These are phyloP conservation scores for Ophiostoma australiae DNA, from an alignment of 2,329 filamentous ascomycete species.

Conservation along the genomic window DNA sequence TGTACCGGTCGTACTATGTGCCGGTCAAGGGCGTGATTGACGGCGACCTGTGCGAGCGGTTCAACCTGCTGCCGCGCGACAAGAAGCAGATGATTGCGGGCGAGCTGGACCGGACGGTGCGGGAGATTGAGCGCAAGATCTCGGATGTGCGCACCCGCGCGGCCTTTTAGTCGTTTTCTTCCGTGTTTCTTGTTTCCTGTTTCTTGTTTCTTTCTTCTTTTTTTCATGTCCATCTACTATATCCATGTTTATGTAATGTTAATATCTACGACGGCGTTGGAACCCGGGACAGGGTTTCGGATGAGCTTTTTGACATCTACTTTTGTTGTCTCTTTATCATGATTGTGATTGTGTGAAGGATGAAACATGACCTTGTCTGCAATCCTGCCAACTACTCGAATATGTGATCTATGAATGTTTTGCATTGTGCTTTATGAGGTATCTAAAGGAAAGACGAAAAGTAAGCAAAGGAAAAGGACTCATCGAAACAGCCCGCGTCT, in stretches of 20 bases:
- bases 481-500: slow-evolving; percentile 18
- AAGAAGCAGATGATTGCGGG: slow-evolving; percentile 94
- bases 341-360: not conserved
- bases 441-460: not conserved
- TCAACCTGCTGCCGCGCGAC: slow-evolving; percentile 74
- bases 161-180: slow-evolving; percentile 43
- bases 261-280: slow-evolving; percentile 14
- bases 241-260: slow-evolving; percentile 5
- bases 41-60: slow-evolving; percentile 92
- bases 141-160: slow-evolving; percentile 60
- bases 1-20: slow-evolving; percentile 92
- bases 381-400: not conserved
- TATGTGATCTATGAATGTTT: not conserved
- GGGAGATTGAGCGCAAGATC: slow-evolving; percentile 95
- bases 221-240: not conserved
- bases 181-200: not conserved
- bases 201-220: not conserved
- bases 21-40: slow-evolving; percentile 96
- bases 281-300: not conserved
- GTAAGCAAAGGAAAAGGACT: not conserved
- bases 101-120: slow-evolving; percentile 82
- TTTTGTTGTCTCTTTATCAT: not conserved
- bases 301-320: not conserved
- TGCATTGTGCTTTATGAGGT: not conserved
- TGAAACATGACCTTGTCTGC: not conserved